Evolutionary conservation across 495 filamentous ascomycete genomes (phyloP).

Genomic region (Penicillium malachiteum): DNA sequence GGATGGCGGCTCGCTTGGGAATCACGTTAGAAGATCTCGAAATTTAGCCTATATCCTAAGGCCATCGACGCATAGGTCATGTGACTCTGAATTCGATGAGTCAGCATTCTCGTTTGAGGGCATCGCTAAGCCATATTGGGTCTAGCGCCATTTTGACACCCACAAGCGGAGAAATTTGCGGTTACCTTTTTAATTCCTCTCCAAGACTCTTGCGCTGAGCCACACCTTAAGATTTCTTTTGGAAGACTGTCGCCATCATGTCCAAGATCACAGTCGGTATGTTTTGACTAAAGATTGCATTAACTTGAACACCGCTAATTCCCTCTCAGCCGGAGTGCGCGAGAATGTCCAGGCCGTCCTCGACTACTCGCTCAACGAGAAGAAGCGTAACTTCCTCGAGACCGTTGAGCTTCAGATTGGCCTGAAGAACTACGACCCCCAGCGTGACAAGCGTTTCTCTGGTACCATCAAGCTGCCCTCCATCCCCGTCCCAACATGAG

Average conservation of each 20-base stretch:
- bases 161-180: conserved; percentile 52
- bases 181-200: conserved; percentile 23
- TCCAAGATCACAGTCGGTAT: conserved; percentile 86
- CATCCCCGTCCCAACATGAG: conserved; percentile 87
- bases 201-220: conserved; percentile 55
- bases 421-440: conserved; percentile 99
- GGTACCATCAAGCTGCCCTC: conserved; percentile 93
- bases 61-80: background rate
- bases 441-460: conserved; percentile 99
- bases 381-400: conserved; percentile 99
- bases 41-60: too few relatives aligned
- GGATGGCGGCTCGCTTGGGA: too few relatives aligned
- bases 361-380: conserved; percentile 91
- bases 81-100: conserved; percentile 14
- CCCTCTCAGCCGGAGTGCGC: conserved; percentile 83
- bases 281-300: conserved; percentile 28
- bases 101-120: conserved; percentile 33
- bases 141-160: conserved; percentile 33
- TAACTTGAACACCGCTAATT: conserved; percentile 20
- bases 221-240: conserved; percentile 69
- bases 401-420: conserved; percentile 92
- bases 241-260: conserved; percentile 67
- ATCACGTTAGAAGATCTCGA: too few relatives aligned
- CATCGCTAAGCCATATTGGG: conserved; percentile 29
- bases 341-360: conserved; percentile 85